phyloP scores from a whole-genome alignment of 148 eudicot genomes.

The Fallopia convolvulus region DNA sequence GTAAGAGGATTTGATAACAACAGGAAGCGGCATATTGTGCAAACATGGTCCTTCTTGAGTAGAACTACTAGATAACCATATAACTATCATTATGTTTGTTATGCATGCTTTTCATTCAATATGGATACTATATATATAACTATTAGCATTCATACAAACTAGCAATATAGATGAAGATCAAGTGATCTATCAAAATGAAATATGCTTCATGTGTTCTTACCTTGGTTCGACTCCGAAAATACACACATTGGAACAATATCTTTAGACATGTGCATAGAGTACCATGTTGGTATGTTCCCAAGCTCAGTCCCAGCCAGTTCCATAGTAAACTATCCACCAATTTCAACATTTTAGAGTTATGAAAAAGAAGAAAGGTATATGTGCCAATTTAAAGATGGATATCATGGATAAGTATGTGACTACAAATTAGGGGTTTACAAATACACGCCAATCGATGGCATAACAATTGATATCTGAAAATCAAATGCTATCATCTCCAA shows the following conservation, averaged over 20 bases:
- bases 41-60: background rate
- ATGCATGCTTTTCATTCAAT: no score
- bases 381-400: no score
- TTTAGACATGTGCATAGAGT: slow-evolving; percentile 64
- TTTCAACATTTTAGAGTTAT: slow-evolving; percentile 16
- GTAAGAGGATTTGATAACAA: background rate
- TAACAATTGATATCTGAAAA: background rate
- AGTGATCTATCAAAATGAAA: background rate
- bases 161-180: background rate
- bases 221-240: slow-evolving; percentile 65
- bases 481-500: background rate
- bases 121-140: no score
- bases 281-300: slow-evolving; percentile 57
- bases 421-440: background rate
- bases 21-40: background rate
- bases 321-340: slow-evolving; percentile 67
- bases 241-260: slow-evolving; percentile 76
- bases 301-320: slow-evolving; percentile 55
- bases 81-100: no score
- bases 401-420: background rate
- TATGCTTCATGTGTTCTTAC: slow-evolving; percentile 20
- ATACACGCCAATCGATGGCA: background rate
- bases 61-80: no score
- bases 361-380: no score
- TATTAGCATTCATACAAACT: background rate